Percentiles rank a stretch among this genome's conserved stretches.
Evolutionary conservation across 2,329 filamentous ascomycete species (phyloP).

Genomic region (Zymoseptoria tritici): DNA sequence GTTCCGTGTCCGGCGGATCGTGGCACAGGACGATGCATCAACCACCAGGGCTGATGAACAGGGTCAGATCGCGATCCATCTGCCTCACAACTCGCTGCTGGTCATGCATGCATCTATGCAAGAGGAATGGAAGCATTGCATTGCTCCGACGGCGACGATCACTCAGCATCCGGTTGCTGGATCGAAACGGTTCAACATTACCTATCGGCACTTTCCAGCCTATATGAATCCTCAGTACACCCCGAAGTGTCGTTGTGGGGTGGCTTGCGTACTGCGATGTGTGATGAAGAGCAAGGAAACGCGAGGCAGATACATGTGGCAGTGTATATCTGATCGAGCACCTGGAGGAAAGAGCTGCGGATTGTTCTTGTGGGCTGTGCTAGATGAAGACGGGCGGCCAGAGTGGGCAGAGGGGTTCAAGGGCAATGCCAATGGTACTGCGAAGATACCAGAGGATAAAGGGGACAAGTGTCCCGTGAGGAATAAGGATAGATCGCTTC

Average conservation of each 20-base stretch:
- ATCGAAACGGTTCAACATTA: conserved; percentile 82
- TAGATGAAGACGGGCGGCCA: conserved; percentile 79
- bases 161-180: conserved; percentile 78
- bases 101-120: conserved; percentile 99
- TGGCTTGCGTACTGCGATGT: conserved; percentile 64
- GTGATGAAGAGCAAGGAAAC: conserved; percentile 73
- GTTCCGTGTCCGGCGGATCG: conserved; percentile 74
- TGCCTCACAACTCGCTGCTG: conserved; percentile 88
- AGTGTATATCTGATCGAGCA: conserved; percentile 72
- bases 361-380: conserved; percentile 80
- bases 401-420: conserved; percentile 44
- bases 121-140: conserved; percentile 89
- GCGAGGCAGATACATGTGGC: conserved; percentile 81
- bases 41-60: conserved; percentile 51
- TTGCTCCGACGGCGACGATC: conserved; percentile 66
- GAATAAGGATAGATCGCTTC: too few relatives aligned
- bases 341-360: conserved; percentile 59
- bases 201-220: conserved; percentile 78
- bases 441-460: neutral
- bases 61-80: conserved; percentile 85
- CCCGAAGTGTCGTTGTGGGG: conserved; percentile 67
- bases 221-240: conserved; percentile 70
- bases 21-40: conserved; percentile 44
- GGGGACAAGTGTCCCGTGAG: neutral
- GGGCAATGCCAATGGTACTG: conserved; percentile 27